phyloP scores from a whole-genome alignment of 306 rosid species.

The Gastrolobium villosum region DNA sequence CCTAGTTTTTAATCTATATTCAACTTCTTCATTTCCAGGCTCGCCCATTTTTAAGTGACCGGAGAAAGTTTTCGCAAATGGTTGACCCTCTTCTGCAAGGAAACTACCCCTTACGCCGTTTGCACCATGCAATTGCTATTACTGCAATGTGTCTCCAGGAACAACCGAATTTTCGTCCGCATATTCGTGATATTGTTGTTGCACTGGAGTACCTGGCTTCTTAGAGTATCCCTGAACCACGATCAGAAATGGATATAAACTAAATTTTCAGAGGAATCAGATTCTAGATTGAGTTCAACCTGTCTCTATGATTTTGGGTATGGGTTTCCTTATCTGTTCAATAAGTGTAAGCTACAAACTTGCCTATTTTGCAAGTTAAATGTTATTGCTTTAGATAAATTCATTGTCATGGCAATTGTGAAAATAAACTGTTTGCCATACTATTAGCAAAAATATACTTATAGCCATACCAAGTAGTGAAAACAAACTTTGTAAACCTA shows the following conservation, averaged over 20 bases:
- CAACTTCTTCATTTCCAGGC: slow-evolving; percentile 31
- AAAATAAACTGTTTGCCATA: background rate
- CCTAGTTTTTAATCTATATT: background rate
- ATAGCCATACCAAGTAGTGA: too few species aligned
- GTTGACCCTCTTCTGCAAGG: slow-evolving; percentile 79
- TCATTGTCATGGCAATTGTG: background rate
- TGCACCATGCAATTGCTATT: slow-evolving; percentile 81
- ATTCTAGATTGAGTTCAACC: slow-evolving; percentile 50
- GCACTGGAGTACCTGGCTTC: slow-evolving; percentile 82
- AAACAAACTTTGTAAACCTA: too few species aligned
- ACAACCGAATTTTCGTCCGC: slow-evolving; percentile 77
- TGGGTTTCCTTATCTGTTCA: slow-evolving; percentile 20
- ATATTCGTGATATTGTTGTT: slow-evolving; percentile 71
- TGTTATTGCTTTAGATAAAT: background rate
- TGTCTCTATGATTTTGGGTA: slow-evolving; percentile 38
- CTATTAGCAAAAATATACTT: too few species aligned
- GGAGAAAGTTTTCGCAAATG: slow-evolving; percentile 58
- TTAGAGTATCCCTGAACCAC: slow-evolving; percentile 55
- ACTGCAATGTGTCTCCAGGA: slow-evolving; percentile 90
- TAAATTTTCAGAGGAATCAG: slow-evolving; percentile 29
- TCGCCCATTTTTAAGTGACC: slow-evolving; percentile 52
- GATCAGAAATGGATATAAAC: slow-evolving; percentile 29
- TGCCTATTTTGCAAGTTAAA: background rate
- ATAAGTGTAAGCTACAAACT: slow-evolving; percentile 43
- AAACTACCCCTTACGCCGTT: slow-evolving; percentile 68